Percentiles rank a stretch among this genome's conserved stretches.
Evolutionary conservation across 1,139 yeast genomes (phyloP).

Genomic region (Magnusiomyces tetraspermus): DNA sequence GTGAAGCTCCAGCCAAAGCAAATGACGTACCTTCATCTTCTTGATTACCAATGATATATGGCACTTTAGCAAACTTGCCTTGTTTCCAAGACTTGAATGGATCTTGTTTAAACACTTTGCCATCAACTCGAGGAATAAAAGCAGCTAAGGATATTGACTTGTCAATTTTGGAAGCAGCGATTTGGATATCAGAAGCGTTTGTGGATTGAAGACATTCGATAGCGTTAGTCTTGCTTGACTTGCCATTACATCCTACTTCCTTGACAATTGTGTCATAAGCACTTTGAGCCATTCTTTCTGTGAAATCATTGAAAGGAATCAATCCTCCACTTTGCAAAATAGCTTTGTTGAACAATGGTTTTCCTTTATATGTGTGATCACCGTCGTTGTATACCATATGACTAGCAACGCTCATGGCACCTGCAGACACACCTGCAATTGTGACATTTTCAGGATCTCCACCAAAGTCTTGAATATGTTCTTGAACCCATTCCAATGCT

Average conservation of each 20-base stretch:
- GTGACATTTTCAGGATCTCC: constrained; percentile 32
- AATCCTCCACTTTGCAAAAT: constrained; percentile 18
- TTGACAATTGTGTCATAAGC: constrained; percentile 11
- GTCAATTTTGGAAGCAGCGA: constrained; percentile 5
- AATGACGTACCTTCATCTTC: constrained; percentile 18
- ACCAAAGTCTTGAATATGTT: constrained; percentile 31
- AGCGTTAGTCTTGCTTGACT: no score
- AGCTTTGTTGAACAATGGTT: constrained; percentile 25
- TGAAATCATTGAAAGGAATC: constrained; percentile 3
- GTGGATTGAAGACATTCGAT: constrained; percentile 8
- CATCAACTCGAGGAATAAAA: constrained; percentile 7
- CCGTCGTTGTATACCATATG: constrained; percentile 26
- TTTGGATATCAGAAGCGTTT: not conserved
- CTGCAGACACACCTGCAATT: constrained; percentile 34
- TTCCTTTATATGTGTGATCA: constrained; percentile 17
- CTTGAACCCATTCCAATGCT: constrained; percentile 33
- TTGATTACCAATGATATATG: constrained; percentile 16
- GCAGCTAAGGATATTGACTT: constrained; percentile 2
- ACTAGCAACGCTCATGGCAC: constrained; percentile 29
- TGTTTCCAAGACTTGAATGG: constrained; percentile 7
- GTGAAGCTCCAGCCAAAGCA: not conserved
- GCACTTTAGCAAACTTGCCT: constrained; percentile 16
- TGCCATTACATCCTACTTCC: constrained; percentile 15
- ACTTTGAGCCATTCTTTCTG: constrained; percentile 8
- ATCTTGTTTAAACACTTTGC: constrained; percentile 4